Evolutionary conservation across 805 yeast species (phyloP).

Genomic region (Metschnikowia amazonensis): DNA sequence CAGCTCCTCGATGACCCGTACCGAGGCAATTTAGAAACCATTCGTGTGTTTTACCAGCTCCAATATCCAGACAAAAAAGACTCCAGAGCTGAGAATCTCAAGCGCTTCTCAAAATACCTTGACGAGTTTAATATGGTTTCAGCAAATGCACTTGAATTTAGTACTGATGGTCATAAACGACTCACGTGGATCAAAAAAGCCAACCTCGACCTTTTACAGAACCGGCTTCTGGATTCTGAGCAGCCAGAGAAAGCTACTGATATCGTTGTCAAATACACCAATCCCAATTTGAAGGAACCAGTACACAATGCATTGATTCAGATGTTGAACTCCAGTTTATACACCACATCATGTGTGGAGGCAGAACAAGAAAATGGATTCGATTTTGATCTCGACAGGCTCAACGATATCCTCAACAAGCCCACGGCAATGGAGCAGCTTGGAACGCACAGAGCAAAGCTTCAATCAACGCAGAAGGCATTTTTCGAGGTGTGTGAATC

Average conservation of each 20-base stretch:
- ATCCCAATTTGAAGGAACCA: not conserved
- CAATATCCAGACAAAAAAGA: not conserved
- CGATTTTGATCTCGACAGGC: conserved; percentile 13
- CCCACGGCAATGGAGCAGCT: conserved; percentile 40
- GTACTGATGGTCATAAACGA: not conserved
- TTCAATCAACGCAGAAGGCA: conserved; percentile 38
- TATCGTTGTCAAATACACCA: not conserved
- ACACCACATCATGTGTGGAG: conserved; percentile 3
- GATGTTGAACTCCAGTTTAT: not conserved
- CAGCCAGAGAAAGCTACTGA: not conserved
- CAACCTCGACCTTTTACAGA: conserved; percentile 9
- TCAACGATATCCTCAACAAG: conserved; percentile 23
- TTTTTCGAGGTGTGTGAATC: conserved; percentile 52
- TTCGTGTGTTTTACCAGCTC: conserved; percentile 4
- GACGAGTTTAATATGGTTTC: conserved; percentile 14
- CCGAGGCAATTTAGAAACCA: conserved; percentile 11
- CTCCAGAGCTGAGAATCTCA: not conserved
- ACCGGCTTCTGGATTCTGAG: not conserved
- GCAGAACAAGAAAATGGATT: conserved; percentile 10
- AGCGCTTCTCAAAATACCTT: conserved; percentile 11
- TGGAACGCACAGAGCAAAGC: conserved; percentile 36
- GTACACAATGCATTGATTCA: not conserved
- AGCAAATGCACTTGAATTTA: conserved; percentile 14
- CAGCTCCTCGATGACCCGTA: conserved; percentile 14
- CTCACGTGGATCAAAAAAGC: conserved; percentile 13